Base-by-base conservation (phyloP, 495 filamentous ascomycete species). In the Xylaria flabelliformis region DNA sequence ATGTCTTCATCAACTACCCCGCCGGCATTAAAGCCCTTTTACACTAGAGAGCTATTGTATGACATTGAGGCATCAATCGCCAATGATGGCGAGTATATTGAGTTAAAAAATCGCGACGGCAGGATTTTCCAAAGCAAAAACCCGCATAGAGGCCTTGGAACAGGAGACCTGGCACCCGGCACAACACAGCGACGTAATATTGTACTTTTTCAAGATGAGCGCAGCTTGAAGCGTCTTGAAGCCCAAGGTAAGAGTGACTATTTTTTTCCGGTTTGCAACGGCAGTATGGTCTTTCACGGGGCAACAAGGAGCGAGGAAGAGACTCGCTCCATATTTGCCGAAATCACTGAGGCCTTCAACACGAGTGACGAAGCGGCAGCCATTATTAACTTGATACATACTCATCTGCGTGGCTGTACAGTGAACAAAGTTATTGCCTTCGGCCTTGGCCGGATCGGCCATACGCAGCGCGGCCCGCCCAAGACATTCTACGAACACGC, bases 371-470 rank as follows among this genome's bases (percentile, higher is more conserved):
- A 70, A 26, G 68, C 56, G 9, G 15, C 4, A 15, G 68, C 68
- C 13, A 51, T 70, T 3, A 36, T 19, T 0, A 15, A 9, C 10
- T 12, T 70, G 68, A n/a, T 70, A 12, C 15, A 39, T 9, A n/a
- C 42, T 9, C 56, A 53, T 0, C 19, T 63, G 6, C 13, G 12
- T 0, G 68, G 53, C 12, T 24, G 13, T 34, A 32, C 13, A 7
- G 34, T 70, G 1, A 15, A 70, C 68, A 70, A 70, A 34, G 46
- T 70, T 3, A 63, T 70, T 12, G 56, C 19, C 3, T 70, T 70
- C 46, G 68, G 68, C 1, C 56, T 63, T 4, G 68, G 68, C 0
- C n/a, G 3, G 7, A 19, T 64, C 34, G 34, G 34, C 17, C 0
- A 41, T 12, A 10, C 2, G 0, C 2, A 12, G 9, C 21, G 13